These are phyloP conservation scores for Umbelopsis isabellina DNA, from an alignment of 192 early-diverging fungal genomes.

Conservation along the genomic window DNA sequence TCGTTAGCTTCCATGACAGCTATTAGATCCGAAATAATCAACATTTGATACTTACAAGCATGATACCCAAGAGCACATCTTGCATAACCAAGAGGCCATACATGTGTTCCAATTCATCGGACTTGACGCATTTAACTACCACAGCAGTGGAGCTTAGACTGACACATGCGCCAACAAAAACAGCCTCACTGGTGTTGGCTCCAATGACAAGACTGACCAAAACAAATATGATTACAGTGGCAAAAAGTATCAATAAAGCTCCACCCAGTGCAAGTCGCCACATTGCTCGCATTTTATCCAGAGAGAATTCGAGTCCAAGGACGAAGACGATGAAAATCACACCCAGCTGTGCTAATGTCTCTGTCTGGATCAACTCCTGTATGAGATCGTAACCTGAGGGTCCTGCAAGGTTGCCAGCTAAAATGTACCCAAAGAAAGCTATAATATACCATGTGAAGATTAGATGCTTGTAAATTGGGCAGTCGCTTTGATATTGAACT, in stretches of 20 bases:
- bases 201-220: slow-evolving; percentile 42
- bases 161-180: slow-evolving; percentile 55
- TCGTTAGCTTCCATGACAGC: background rate
- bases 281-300: slow-evolving; percentile 54
- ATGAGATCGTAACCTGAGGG: slow-evolving; percentile 52
- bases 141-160: slow-evolving; percentile 58
- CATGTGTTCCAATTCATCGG: slow-evolving; percentile 50
- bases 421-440: slow-evolving; percentile 63
- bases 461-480: background rate
- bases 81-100: slow-evolving; percentile 64
- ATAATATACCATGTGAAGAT: slow-evolving; percentile 23
- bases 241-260: slow-evolving; percentile 43
- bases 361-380: slow-evolving; percentile 54
- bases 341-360: slow-evolving; percentile 59
- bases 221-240: slow-evolving; percentile 43
- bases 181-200: slow-evolving; percentile 41
- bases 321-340: slow-evolving; percentile 63
- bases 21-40: slow-evolving; percentile 26
- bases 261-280: slow-evolving; percentile 54
- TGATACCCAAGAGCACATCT: slow-evolving; percentile 55
- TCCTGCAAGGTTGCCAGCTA: slow-evolving; percentile 54
- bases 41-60: slow-evolving; percentile 45
- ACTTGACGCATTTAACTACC: slow-evolving; percentile 47
- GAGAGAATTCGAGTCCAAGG: slow-evolving; percentile 59
- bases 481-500: background rate